Evolutionary conservation across 495 filamentous ascomycete genomes (phyloP), one percentile per base, ranked within the genome.

Genomic region (Lichina pygmaea): DNA sequence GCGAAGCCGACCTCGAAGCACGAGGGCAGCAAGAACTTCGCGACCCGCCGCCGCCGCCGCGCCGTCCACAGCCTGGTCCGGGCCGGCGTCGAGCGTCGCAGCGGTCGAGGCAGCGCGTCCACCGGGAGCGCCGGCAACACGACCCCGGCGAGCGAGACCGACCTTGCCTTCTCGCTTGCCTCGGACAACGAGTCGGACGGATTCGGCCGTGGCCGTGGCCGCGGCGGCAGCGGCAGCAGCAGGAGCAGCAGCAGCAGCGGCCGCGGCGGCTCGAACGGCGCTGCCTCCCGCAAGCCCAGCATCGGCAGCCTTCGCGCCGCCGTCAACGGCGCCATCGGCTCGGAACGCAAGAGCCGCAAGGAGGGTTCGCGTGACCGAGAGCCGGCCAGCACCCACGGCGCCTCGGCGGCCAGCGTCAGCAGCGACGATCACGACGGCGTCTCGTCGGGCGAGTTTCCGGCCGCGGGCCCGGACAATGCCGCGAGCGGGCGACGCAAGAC

Each of bases 1-100:
- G 73, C 77, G 30, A 86, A 84, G 60, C 89, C 89, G 6, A 99
- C 89, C 6, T 76, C 82, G 41, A 93, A 85, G 61, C 76, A 89
- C 50, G 86, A 93, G 54, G 89, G 91, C 34, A 93, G 86, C 73
- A 92, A 93, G 70, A 99, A 99, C 62, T 99, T 99, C 60, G 77
- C 81, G 15, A 77, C 83, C 33, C 86, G 86, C 50, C 85, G 89
- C 54, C 85, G 89, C 43, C 85, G 86, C 49, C 80, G 78, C 52
- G 91, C 91, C 12, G 74, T 97, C 41, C 77, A 79, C 63, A 93
- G 81, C 53, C 68, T 97, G 42, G 80, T 94, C 43, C 81, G 82
- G 51, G 86, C 86, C 47, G 84, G 86, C 13, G 71, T 84, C 48
- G 83, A 89, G 57, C 79, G 89, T 46, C 81, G 86, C 51, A 68